A percentile compares a stretch with the other conserved stretches of the same genome.
These are phyloP conservation scores for Colletotrichum spaethianum DNA, from an alignment of 2,329 filamentous ascomycete species.

Conservation along the genomic window DNA sequence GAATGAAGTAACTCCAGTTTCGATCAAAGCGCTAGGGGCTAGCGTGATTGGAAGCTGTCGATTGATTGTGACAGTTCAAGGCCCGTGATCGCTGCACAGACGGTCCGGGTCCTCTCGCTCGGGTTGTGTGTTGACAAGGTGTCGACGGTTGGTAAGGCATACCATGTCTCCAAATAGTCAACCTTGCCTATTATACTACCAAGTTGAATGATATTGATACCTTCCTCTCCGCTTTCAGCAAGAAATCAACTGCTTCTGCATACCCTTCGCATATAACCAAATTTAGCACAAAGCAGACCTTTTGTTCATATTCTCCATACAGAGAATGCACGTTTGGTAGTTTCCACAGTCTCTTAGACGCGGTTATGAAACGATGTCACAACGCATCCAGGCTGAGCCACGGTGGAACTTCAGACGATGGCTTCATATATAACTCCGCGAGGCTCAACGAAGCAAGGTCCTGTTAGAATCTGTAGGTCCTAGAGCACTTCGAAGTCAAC, in stretches of 20 bases:
- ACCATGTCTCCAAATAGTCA: not conserved
- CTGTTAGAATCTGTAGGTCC: too few species aligned
- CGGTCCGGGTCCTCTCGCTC: not conserved
- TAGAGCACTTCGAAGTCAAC: not conserved
- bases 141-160: not conserved
- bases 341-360: not conserved
- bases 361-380: slow-evolving; percentile 25
- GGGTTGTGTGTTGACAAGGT: not conserved
- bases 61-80: not conserved
- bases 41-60: not conserved
- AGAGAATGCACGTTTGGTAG: not conserved
- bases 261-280: too few species aligned
- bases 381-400: slow-evolving; percentile 11
- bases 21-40: not conserved
- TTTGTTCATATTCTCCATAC: not conserved
- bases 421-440: slow-evolving; percentile 15
- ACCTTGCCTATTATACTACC: not conserved
- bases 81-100: slow-evolving; percentile 8
- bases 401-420: slow-evolving; percentile 18
- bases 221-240: not conserved
- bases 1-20: not conserved
- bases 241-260: not conserved
- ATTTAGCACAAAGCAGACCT: too few species aligned
- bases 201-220: too few species aligned
- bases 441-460: not conserved